Percentiles rank a stretch among this genome's conserved stretches.
Evolutionary conservation across 2,329 filamentous ascomycete species (phyloP).

Genomic region (Stemphylium vesicarium): DNA sequence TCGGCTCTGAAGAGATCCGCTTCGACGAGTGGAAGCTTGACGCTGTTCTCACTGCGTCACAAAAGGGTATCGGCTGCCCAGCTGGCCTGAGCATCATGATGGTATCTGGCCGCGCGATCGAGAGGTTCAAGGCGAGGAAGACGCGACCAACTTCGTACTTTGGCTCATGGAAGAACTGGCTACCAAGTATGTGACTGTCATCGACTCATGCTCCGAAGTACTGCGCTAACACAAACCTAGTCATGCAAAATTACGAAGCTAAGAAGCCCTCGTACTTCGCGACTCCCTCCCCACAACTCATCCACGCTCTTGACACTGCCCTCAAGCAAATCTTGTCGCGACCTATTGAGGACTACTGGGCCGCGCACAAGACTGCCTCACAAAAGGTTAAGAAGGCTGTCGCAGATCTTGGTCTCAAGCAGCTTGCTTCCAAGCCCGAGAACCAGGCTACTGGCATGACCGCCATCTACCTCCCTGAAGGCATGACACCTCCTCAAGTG

Average conservation of each 20-base stretch:
- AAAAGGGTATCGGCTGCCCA: slow-evolving; percentile 96
- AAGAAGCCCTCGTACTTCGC: slow-evolving; percentile 98
- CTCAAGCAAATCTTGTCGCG: slow-evolving; percentile 83
- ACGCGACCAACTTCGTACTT: slow-evolving; percentile 88
- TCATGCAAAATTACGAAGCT: slow-evolving; percentile 99
- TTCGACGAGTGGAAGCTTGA: slow-evolving; percentile 97
- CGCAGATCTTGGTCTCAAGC: slow-evolving; percentile 79
- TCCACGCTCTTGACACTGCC: slow-evolving; percentile 90
- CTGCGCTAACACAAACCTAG: slow-evolving; percentile 51
- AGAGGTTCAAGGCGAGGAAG: slow-evolving; percentile 80
- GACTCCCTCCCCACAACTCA: slow-evolving; percentile 90
- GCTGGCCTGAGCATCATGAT: slow-evolving; percentile 94
- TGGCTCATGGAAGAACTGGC: slow-evolving; percentile 96
- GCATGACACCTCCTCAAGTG: slow-evolving; percentile 78
- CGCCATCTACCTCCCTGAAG: slow-evolving; percentile 91
- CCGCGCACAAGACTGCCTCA: slow-evolving; percentile 77
- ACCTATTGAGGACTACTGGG: slow-evolving; percentile 82
- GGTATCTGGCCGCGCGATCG: slow-evolving; percentile 86
- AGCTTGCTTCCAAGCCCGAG: slow-evolving; percentile 82
- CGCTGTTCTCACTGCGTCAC: slow-evolving; percentile 89
- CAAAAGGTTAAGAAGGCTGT: slow-evolving; percentile 87
- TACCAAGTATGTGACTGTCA: slow-evolving; percentile 67
- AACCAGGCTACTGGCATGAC: slow-evolving; percentile 98
- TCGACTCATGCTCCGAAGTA: background rate
- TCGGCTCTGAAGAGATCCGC: slow-evolving; percentile 92